These are phyloP conservation scores for Puya raimondii DNA, from an alignment of 176 grass and related monocot genomes.

Conservation along the genomic window DNA sequence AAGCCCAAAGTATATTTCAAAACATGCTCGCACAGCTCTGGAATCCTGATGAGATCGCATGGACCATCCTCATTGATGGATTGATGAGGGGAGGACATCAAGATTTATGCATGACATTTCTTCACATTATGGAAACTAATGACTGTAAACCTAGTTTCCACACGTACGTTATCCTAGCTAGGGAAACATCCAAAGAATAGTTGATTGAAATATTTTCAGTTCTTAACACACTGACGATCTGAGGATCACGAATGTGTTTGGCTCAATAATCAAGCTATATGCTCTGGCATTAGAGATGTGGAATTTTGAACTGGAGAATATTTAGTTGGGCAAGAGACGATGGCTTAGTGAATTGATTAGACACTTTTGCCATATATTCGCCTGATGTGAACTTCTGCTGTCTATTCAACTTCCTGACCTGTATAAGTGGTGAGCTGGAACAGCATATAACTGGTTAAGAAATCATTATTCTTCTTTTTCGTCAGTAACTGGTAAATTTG, in stretches of 20 bases:
- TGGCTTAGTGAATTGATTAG: not conserved
- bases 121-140: conserved; percentile 47
- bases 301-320: not conserved
- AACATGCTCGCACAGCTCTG: conserved; percentile 27
- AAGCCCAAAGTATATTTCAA: conserved; percentile 49
- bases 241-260: not conserved
- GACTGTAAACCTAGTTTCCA: conserved; percentile 32
- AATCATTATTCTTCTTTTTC: not conserved
- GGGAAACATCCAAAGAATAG: conserved; percentile 32
- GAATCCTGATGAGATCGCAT: conserved; percentile 47
- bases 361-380: not conserved
- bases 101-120: conserved; percentile 46
- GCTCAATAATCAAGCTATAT: not conserved
- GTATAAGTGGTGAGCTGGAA: conserved; percentile 4
- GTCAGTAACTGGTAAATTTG: not conserved
- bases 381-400: not conserved
- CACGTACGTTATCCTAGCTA: conserved; percentile 28
- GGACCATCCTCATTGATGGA: conserved; percentile 60
- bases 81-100: conserved; percentile 30
- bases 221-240: not conserved
- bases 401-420: not conserved
- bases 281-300: conserved; percentile 1
- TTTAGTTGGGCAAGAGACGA: not conserved
- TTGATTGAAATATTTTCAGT: not conserved
- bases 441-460: not conserved